Base-by-base conservation (phyloP, 1,139 yeast species). In the Scheffersomyces insectosa region DNA sequence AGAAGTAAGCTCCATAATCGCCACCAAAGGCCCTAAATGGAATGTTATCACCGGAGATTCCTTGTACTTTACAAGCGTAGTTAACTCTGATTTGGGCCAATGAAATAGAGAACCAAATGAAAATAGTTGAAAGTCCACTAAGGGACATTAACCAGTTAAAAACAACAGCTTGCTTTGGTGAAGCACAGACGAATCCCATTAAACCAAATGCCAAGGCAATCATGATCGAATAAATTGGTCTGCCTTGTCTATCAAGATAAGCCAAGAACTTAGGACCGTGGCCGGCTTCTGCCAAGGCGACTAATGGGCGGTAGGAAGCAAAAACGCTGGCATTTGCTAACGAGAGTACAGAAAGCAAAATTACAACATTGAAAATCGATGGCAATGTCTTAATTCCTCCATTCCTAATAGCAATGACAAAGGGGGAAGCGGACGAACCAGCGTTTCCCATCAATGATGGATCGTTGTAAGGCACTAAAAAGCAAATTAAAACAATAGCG, bases 131-230 rank as follows among this genome's bases (percentile, higher is more conserved):
- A 43, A 72, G 59, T 4, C 75, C 76, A 41, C 69, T 60, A 4
- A 70, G 63, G 42, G 75, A 68, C 43, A 71, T 59, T 42, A 72
- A 59, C 77, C 77, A 72, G 27, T 48, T 57, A 49, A 72, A 72
- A 11, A 59, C 62, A 2, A 43, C 45, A 3, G 48, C 50, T 34
- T 57, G 54, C 14, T 42, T 39, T 3, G 42, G 33, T 1, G 50
- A 39, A 7, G 47, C 51, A 40, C 50, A 40, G 11, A 49, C 49
- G 31, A 50, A 50, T 3, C 48, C 51, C 38, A 47, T 42, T 8
- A 49, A 36, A 2, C 46, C 60, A 37, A 49, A 47, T 12, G 53
- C 34, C 28, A 51, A 37, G 20, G 65, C 57, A 38, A 60, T 42
- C n/a, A 63, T 33, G 36, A 65, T 61, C 28, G 68, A 58, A 36